A percentile compares a stretch with the other conserved stretches of the same genome.
phyloP scores from a whole-genome alignment of 2,329 filamentous ascomycete species.

The Leptosphaerulina australis region DNA sequence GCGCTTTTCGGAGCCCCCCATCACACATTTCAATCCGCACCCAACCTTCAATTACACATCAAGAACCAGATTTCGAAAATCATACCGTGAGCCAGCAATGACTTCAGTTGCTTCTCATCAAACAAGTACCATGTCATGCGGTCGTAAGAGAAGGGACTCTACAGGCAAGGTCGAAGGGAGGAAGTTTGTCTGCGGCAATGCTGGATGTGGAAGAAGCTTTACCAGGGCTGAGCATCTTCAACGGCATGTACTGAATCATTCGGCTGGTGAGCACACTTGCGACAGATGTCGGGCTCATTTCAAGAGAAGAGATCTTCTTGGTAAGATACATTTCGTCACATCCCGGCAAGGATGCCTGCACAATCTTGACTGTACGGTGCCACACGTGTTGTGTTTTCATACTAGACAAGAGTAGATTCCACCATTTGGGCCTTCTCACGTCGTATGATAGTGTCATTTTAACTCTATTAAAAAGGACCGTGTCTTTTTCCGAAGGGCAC shows the following conservation, averaged over 20 bases:
- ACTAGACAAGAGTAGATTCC: neutral
- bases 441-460: neutral
- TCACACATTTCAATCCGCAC: slow-evolving; percentile 31
- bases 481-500: neutral
- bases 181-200: slow-evolving; percentile 70
- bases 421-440: neutral
- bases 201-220: slow-evolving; percentile 91
- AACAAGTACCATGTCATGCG: slow-evolving; percentile 55
- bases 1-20: slow-evolving; percentile 28
- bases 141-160: slow-evolving; percentile 69
- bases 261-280: slow-evolving; percentile 60
- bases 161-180: slow-evolving; percentile 53
- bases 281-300: slow-evolving; percentile 66
- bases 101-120: slow-evolving; percentile 23
- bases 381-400: neutral
- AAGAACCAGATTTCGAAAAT: slow-evolving; percentile 14
- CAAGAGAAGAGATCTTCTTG: slow-evolving; percentile 64
- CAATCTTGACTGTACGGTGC: neutral
- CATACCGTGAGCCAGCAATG: slow-evolving; percentile 19
- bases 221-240: slow-evolving; percentile 95
- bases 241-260: slow-evolving; percentile 90
- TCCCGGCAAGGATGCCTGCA: neutral
- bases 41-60: slow-evolving; percentile 38
- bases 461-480: neutral
- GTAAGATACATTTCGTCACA: slow-evolving; percentile 46